Evolutionary conservation across 2,329 filamentous ascomycete genomes (phyloP).

Genomic region (Erysiphe pisi): DNA sequence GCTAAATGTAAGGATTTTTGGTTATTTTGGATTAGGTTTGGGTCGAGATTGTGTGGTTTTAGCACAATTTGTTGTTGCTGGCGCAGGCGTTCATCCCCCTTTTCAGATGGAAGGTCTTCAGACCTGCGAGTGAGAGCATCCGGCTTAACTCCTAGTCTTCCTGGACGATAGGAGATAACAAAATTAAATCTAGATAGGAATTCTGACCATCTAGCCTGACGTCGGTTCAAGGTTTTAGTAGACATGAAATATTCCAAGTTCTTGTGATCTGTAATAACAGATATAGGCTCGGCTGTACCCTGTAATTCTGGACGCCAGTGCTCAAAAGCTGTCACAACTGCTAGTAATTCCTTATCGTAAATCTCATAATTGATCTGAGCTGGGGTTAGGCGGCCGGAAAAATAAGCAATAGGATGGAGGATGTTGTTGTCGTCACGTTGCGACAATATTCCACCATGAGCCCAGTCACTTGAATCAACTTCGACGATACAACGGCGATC

Average conservation of each 20-base stretch:
- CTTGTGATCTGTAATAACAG: background rate
- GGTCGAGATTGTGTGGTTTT: background rate
- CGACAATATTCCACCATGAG: background rate
- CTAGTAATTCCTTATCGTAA: background rate
- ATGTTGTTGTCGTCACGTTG: background rate
- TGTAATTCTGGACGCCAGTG: background rate
- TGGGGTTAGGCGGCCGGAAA: background rate
- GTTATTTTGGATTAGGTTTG: background rate
- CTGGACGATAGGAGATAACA: background rate
- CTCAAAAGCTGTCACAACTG: background rate
- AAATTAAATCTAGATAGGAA: no score
- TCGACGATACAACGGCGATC: background rate
- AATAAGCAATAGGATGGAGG: slow-evolving; percentile 2
- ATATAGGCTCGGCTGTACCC: background rate
- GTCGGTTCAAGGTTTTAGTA: no score
- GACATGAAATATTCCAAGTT: no score
- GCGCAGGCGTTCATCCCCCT: background rate
- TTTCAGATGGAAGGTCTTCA: background rate
- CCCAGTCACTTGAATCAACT: background rate
- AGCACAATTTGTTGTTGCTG: background rate
- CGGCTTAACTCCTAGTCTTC: background rate
- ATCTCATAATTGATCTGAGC: background rate
- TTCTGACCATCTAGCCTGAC: no score
- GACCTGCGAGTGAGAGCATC: background rate
- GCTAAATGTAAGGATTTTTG: background rate